Base-by-base conservation (phyloP, 345 rosid genomes). In the Brassica rapa region DNA sequence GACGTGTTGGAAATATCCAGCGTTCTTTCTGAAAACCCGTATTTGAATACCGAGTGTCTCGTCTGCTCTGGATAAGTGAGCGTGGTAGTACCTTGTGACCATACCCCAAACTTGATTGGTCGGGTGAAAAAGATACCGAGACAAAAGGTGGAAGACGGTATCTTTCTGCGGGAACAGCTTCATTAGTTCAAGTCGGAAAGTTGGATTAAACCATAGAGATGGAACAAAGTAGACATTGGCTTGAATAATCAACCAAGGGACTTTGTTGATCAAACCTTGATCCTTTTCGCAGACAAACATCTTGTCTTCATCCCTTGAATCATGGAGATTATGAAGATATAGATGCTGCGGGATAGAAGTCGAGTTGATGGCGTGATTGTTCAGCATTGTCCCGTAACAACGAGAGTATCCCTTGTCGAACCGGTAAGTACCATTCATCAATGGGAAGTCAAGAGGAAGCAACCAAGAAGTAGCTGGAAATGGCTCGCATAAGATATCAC, bases 1-100 rank as follows among this genome's bases (percentile, higher is more conserved):
- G 61, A 56, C 61, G 61, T 56, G 61, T 19, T 56, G 61, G 61
- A 56, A 56, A 56, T 56, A 56, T 19, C 61, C 61, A 56, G 61
- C 61, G 61, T 56, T 8, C 27, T 19, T 56, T 56, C 11, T 56
- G 61, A 56, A 56, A 7, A 56, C 61, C 1, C 61, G 61, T 56
- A 56, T 56, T 21, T 56, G 61, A 19, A 56, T 19, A 12, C 61
- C 61, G 12, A 56, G 61, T 19, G 11, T 56, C 61, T 56, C 61
- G 27, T 56, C 61, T 1, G 61, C 61, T 56, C 25, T 56, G 5
- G 61, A 19, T 56, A 56, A 56, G 61, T 56, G 61, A 56, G 61
- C 61, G 3, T 56, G 11, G 61, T 56, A 56, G 61, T 56, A 19
- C 61, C 61, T 56, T 19, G 61, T 19, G 10, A 56, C 61, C 61